Base-by-base conservation (phyloP, 2,329 filamentous ascomycete species). In the Neonectria sp. region DNA sequence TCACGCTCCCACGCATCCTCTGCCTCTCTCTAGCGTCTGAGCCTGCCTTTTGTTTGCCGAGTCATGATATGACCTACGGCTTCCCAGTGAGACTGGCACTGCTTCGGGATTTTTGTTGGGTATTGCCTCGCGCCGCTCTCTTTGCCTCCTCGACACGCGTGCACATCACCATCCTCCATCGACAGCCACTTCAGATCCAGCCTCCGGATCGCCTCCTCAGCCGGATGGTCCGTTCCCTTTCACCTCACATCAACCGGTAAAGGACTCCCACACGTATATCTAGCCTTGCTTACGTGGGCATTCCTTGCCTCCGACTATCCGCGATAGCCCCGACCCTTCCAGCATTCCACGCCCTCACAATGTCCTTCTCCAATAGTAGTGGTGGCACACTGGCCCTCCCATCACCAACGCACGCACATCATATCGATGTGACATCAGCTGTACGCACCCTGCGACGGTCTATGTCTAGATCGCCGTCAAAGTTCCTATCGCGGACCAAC, bases 381-480 rank as follows among this genome's bases (percentile, higher is more conserved):
- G 92, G 93, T 79, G 93, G 93, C 77, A 95, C 93, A 66, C 86
- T 97, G 75, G 94, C 96, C 77, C 86, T 97, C 75, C 91, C 94
- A 71, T 97, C 95, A 69, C 95, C 95, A 65, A 95, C 93, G 55
- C 91, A 93, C 76, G 90, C 90, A 68, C 93, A 94, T 79, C 92
- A 93, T 81, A 92, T 95, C 75, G 93, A 97, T 83, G 90, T 94
- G 71, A 92, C 93, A 68, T 91, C 93, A 57, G 92, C 93, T 66
- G 93, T 97, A 70, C 90, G 94, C 77, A 93, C 94, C 76, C 86
- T 98, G 65, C 89, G 95, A 71, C 93, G 94, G 74, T 97, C 95
- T 29, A 86, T 98, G 70, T 98, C 95, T 64, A 90, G 95, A 75
- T 98, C 95, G n/a, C 95, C 95, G 12, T 97, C 95, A 35, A 97